A percentile compares a stretch with the other conserved stretches of the same genome.
phyloP scores from a whole-genome alignment of 2,329 filamentous ascomycete genomes.

The Dothistroma pini region DNA sequence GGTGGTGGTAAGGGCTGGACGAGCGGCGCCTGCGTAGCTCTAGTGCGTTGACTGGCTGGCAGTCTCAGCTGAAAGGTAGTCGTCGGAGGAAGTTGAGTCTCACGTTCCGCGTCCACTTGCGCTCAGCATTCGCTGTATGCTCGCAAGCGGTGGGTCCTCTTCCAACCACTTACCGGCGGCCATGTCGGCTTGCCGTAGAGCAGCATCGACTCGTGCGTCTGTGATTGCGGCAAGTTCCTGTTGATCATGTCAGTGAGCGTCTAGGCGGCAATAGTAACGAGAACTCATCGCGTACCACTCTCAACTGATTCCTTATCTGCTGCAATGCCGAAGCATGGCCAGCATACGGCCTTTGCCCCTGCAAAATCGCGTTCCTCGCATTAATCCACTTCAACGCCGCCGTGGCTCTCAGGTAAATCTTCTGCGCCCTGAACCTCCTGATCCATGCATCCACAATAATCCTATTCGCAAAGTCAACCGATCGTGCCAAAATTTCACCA shows the following conservation, averaged over 20 bases:
- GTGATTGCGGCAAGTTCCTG: constrained; percentile 58
- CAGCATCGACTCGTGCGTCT: constrained; percentile 54
- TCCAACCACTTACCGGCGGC: constrained; percentile 58
- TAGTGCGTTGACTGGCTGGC: background rate
- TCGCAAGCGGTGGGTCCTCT: constrained; percentile 56
- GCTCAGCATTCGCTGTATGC: constrained; percentile 19
- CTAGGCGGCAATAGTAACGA: too few relatives aligned
- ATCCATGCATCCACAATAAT: constrained; percentile 59
- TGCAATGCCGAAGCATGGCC: constrained; percentile 49
- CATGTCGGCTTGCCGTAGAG: constrained; percentile 53
- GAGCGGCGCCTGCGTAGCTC: constrained; percentile 9
- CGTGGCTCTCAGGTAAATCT: constrained; percentile 56
- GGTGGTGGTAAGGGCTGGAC: background rate
- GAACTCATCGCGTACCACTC: constrained; percentile 32
- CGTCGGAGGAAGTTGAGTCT: background rate
- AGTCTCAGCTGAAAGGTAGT: background rate
- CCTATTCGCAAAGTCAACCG: constrained; percentile 36
- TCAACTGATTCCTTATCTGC: constrained; percentile 46
- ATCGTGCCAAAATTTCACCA: background rate
- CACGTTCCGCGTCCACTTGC: constrained; percentile 1
- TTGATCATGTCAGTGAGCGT: background rate
- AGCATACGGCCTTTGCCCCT: constrained; percentile 48
- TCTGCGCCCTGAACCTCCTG: constrained; percentile 59
- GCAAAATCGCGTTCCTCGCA: constrained; percentile 49
- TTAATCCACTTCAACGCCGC: constrained; percentile 59